Conservation (phyloP, 2,329 filamentous ascomycete species). For the Hymenotorrendiella dingleyae region DNA sequence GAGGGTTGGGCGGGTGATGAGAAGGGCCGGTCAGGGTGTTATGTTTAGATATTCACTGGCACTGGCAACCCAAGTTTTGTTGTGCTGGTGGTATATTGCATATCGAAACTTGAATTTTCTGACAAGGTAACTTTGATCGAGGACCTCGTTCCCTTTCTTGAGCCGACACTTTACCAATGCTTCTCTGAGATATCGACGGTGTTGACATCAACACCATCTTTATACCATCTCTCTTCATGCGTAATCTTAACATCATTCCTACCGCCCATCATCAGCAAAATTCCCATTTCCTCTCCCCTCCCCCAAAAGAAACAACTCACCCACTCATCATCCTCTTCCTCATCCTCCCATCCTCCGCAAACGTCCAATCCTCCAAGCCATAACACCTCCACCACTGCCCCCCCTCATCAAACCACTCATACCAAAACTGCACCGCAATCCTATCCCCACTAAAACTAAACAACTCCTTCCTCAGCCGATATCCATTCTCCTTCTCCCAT, state of each 20-base stretch:
- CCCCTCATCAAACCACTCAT: slow-evolving; percentile 60
- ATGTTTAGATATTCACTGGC: no score
- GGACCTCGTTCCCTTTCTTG: no score
- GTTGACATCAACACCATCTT: slow-evolving; percentile 63
- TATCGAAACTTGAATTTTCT: not conserved
- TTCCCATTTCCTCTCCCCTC: slow-evolving; percentile 61
- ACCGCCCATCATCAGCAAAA: slow-evolving; percentile 72
- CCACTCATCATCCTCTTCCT: slow-evolving; percentile 71
- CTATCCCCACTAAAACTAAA: slow-evolving; percentile 70
- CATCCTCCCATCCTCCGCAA: slow-evolving; percentile 64
- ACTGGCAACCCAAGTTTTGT: no score
- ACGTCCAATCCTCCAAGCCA: slow-evolving; percentile 76
- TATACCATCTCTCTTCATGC: slow-evolving; percentile 63
- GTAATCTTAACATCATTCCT: slow-evolving; percentile 63
- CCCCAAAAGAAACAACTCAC: no score
- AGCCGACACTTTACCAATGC: slow-evolving; percentile 50
- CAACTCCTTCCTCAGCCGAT: slow-evolving; percentile 74
- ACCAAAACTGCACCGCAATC: slow-evolving; percentile 86
- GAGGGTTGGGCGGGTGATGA: not conserved
- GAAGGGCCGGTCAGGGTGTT: no score
- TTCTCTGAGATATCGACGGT: slow-evolving; percentile 58
- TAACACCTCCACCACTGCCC: slow-evolving; percentile 86
- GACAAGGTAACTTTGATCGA: not conserved
- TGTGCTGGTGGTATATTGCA: no score
- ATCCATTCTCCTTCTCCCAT: slow-evolving; percentile 67